Base-by-base conservation (phyloP, 2,329 filamentous ascomycete genomes). In the Fusarium floridanum region DNA sequence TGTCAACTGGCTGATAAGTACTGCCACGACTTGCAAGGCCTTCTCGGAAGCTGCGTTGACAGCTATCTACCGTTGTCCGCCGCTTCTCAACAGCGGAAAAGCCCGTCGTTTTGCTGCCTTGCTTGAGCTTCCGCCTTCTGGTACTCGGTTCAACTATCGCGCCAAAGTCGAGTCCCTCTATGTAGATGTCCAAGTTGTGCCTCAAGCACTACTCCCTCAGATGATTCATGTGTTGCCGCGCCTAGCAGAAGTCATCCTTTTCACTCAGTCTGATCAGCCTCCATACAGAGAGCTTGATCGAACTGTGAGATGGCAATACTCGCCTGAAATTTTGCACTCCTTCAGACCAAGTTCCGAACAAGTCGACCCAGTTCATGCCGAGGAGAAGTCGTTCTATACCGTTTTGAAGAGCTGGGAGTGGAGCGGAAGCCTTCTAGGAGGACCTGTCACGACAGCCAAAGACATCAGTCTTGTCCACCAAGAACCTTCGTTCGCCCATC, bases 1-100 rank as follows among this genome's bases (percentile, higher is more conserved):
- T 77, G 86, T 85, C 14, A 85, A 86, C 76, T 95, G 92, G 92
- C 88, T 97, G 8, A 82, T 93, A 11, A 85, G 86, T n/a, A 84
- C 89, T 53, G 90, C 93, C 39, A 86, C 87, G 2, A 84, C 91
- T 17, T 95, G 92, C 75, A 89, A 86, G 61, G 81, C 86, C 3
- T 94, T 95, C 67, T 84, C 89, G 0, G 94, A 95, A 76, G 92
- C 94, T 6, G 93, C 93, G 2, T 82, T 97, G 61, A 91, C 91
- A 6, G 92, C 90, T 2, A 85, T 97, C 6, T 97, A 97, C 80
- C 86, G 88, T 56, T 90, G 86, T 6, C 94, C 94, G 10, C 91
- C 91, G 2, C 84, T 97, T 53, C 86, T 88, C 68, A 83, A 79
- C 39, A 76, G 83, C 64, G 77, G 81, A 65, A 88, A 85, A 80